phyloP scores from a whole-genome alignment of 225 moss, liverwort and hornwort species.

The Marchantia polymorpha region DNA sequence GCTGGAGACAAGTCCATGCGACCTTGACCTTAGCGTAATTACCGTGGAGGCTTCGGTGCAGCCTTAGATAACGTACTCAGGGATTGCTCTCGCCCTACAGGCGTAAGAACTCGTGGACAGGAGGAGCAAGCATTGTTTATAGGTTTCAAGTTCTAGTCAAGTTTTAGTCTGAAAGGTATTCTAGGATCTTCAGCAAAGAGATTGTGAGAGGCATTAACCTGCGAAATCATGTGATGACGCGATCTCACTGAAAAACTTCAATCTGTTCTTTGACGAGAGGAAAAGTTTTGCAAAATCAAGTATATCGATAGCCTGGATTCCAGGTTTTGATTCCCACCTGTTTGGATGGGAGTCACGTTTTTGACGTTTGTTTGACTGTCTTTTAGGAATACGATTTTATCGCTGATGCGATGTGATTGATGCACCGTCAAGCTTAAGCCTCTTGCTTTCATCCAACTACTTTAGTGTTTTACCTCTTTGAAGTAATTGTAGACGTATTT shows the following conservation, averaged over 20 bases:
- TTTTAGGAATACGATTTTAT: no score
- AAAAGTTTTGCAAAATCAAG: conserved; percentile 1
- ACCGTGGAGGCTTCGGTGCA: not conserved
- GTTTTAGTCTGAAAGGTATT: not conserved
- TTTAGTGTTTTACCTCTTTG: no score
- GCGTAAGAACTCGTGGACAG: not conserved
- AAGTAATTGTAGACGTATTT: no score
- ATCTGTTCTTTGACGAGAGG: not conserved
- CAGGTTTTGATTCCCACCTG: not conserved
- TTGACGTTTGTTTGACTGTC: no score
- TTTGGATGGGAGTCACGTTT: not conserved
- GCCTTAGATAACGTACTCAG: not conserved
- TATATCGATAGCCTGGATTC: not conserved
- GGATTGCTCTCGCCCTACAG: not conserved
- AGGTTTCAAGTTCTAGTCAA: not conserved
- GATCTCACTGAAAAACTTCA: not conserved
- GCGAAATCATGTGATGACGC: not conserved
- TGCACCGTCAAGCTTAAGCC: no score
- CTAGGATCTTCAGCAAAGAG: not conserved
- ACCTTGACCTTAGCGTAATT: not conserved
- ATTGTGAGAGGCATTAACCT: not conserved
- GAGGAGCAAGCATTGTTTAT: conserved; percentile 2
- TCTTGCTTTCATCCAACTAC: no score
- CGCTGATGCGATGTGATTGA: no score
- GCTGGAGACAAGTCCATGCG: not conserved